Percentiles rank a stretch among this genome's conserved stretches.
phyloP scores from a whole-genome alignment of 192 early-diverging fungal species.

The Linnemannia schmuckeri region DNA sequence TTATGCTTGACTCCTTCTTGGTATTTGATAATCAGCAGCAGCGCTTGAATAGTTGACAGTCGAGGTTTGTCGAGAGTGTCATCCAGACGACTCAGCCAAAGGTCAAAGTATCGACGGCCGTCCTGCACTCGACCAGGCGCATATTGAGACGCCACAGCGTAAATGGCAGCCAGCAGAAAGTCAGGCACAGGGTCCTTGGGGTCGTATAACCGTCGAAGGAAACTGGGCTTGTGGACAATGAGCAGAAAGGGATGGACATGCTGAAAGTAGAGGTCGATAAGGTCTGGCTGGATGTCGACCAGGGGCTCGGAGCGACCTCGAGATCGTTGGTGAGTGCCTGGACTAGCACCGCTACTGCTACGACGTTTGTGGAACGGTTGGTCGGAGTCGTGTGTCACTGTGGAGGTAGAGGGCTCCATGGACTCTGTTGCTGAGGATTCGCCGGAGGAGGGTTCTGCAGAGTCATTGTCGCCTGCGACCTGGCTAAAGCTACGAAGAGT shows the following conservation, averaged over 20 bases:
- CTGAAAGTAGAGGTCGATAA: conserved; percentile 66
- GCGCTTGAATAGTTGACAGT: conserved; percentile 65
- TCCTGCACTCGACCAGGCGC: conserved; percentile 44
- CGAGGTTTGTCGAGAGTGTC: conserved; percentile 63
- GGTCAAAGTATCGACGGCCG: conserved; percentile 49
- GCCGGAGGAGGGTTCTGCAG: conserved; percentile 22
- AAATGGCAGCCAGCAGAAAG: conserved; percentile 48
- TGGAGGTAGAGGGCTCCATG: neutral
- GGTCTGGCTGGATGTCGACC: conserved; percentile 46
- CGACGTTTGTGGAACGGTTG: conserved; percentile 54
- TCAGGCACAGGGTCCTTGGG: conserved; percentile 62
- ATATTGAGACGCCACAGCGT: conserved; percentile 49
- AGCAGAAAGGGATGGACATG: conserved; percentile 68
- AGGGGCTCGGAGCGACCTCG: conserved; percentile 30
- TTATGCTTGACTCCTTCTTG: conserved; percentile 60
- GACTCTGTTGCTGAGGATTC: conserved; percentile 37
- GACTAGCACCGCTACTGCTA: conserved; percentile 32
- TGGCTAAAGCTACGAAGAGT: conserved; percentile 56
- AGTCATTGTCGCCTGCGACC: conserved; percentile 54
- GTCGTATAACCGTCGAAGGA: conserved; percentile 61
- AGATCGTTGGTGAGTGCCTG: conserved; percentile 27
- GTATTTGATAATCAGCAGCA: conserved; percentile 66
- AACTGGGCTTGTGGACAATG: conserved; percentile 64
- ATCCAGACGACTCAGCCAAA: conserved; percentile 57
- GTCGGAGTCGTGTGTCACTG: conserved; percentile 31